Evolutionary conservation across 2,329 filamentous ascomycete species (phyloP), one percentile per base, ranked within the genome.

Genomic region (Claviceps africana): DNA sequence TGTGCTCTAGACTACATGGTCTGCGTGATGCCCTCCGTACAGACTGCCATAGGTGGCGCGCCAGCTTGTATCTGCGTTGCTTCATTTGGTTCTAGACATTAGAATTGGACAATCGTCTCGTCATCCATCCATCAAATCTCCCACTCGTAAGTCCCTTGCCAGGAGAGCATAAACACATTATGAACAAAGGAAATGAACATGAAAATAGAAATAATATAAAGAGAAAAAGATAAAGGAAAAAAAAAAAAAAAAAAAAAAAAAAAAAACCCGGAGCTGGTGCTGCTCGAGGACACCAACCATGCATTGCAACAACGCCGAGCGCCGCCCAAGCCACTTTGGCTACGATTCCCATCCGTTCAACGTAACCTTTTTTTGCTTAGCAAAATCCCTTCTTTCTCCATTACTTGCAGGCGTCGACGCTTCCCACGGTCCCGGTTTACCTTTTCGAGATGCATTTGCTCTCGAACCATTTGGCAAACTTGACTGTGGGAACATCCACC

Each of bases 381-480:
- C 44, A 47, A 33, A 17, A 11, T 30, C 25, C 10, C 17, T 15
- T 37, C 7, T 22, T 11, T 15, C 1, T 7, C 5, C 3, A 35
- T 48, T 48, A 17, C 19, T n/a, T n/a, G 5, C 10, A 8, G 22
- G n/a, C n/a, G 13, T 22, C 4, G 7, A 35, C 8, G 13, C 35
- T 37, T n/a, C 17, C 6, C 35, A 37, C 8, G 9, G 21, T 33
- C 19, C 21, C 10, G 28, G 17, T 6, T 63, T 56, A 57, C 44
- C 30, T 55, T 54, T 67, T 67, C 48, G 63, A 58, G 30, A 66
- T 60, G 55, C 70, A 70, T 55, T 67, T 70, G 47, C 56, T 64
- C 63, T 81, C 77, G 2, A 79, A 57, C 76, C 75, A 79, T 60
- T 72, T 78, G 21, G 76, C 72, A 56, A 81, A 75, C 58, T 69